Base-by-base conservation (phyloP, 2,329 filamentous ascomycete species). In the Scorias spongiosa region DNA sequence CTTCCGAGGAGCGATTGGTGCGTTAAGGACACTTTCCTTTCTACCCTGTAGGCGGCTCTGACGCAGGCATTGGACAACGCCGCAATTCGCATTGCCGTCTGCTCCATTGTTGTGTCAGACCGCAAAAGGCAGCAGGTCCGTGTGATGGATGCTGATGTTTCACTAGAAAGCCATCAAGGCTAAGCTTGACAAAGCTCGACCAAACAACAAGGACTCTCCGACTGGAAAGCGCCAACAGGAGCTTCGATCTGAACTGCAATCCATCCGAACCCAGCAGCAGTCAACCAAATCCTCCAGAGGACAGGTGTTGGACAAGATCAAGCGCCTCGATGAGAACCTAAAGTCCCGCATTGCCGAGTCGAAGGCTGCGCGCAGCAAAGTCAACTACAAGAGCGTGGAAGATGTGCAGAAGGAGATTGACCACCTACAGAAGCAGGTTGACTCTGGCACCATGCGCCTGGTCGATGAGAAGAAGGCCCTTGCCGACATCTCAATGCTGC, bases 391-490 rank as follows among this genome's bases (percentile, higher is more conserved):
- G 76, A 86, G 72, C 54, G 76, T 78, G 44, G 88, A 94, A 46
- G 91, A 96, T 50, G 70, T 98, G 51, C 86, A 96, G 63, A 72
- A 74, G 50, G 78, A 91, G 65, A 91, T 96, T 55, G 74, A 76
- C 47, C 72, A 72, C 42, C 78, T 95, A 43, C 84, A 94, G 53
- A 81, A 81, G 65, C 76, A 89, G 62, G 87, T 96, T 55, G 84
- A 93, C 63, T 76, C 79, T 30, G 89, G 89, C 51, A 82, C 76
- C 62, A 88, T 98, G 82, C 93, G 88, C 69, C 71, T 98, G 42
- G 91, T 96, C 10, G 91, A 98, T 56, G 91, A 96, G 76, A 93
- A 86, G 74, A 96, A 95, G 75, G 80, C 85, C 8, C 73, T 96
- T 15, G 69, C 75, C 42, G 86, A 95, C 57, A 81, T 94, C 55